Percentiles rank a stretch among this genome's conserved stretches.
phyloP scores from a whole-genome alignment of 208 protist species.

The Trichomonas vaginalis region DNA sequence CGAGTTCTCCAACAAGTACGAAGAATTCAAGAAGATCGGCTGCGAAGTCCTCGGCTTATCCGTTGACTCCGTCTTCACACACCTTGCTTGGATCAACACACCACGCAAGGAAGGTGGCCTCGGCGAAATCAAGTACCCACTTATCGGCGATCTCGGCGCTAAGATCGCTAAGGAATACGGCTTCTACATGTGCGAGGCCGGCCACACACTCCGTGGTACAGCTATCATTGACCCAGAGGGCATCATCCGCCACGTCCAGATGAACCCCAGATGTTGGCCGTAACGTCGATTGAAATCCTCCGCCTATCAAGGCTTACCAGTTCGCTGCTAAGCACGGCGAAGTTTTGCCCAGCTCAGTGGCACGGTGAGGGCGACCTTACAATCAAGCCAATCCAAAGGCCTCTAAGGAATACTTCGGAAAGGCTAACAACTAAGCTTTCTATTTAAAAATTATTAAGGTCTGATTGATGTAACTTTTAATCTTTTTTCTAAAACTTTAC shows the following conservation, averaged over 20 bases:
- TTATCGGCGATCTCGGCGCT: conserved; percentile 77
- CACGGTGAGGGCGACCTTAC: background rate
- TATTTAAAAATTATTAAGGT: no score
- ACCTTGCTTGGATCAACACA: conserved; percentile 75
- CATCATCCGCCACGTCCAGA: background rate
- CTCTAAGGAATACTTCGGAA: background rate
- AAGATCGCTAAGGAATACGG: conserved; percentile 62
- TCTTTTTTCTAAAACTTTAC: no score
- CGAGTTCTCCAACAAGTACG: background rate
- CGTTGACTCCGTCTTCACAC: conserved; percentile 48
- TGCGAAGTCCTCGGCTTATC: conserved; percentile 1
- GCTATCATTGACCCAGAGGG: background rate
- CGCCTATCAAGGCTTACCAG: conserved; percentile 6
- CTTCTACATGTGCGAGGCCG: background rate
- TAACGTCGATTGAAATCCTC: background rate
- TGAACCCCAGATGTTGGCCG: conserved; percentile 13
- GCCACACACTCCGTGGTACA: background rate
- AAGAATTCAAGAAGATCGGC: background rate
- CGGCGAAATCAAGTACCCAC: conserved; percentile 34
- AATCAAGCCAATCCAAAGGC: conserved; percentile 18
- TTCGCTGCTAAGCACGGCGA: background rate
- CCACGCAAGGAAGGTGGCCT: conserved; percentile 84
- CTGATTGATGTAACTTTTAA: no score
- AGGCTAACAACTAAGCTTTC: background rate
- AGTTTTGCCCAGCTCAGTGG: conserved; percentile 19